Percentiles rank a stretch among this genome's conserved stretches.
Conservation (phyloP, 2,329 filamentous ascomycete genomes). For the Aspergillus terreus region DNA sequence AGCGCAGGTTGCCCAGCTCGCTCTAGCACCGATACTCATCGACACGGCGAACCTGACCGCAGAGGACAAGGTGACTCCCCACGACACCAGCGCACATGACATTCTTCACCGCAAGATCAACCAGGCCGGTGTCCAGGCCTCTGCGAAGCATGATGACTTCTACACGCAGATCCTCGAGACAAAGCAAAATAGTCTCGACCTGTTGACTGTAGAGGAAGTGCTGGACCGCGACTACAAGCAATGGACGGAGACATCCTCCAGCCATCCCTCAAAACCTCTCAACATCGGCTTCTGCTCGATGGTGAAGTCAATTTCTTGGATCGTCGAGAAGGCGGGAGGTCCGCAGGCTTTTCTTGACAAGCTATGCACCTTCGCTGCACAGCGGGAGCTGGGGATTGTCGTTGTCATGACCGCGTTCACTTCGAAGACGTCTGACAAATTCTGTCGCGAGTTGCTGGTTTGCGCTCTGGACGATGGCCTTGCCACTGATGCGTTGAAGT, state of each 20-base stretch:
- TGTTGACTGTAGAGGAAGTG: constrained; percentile 53
- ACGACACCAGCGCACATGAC: constrained; percentile 47
- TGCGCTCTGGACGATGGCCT: constrained; percentile 38
- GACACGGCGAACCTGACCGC: constrained; percentile 45
- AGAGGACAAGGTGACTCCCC: constrained; percentile 43
- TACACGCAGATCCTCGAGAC: constrained; percentile 51
- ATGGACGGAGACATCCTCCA: constrained; percentile 46
- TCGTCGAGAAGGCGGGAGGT: constrained; percentile 46
- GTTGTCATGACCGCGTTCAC: constrained; percentile 59
- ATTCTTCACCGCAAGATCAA: constrained; percentile 52
- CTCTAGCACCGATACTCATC: constrained; percentile 41
- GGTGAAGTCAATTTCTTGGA: constrained; percentile 54
- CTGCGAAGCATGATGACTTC: constrained; percentile 34
- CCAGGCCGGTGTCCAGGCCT: neutral
- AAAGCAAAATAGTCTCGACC: constrained; percentile 53
- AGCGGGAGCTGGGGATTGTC: constrained; percentile 49
- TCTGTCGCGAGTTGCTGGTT: constrained; percentile 53
- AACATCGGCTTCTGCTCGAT: constrained; percentile 58
- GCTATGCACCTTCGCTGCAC: constrained; percentile 44
- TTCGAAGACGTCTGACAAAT: constrained; percentile 32
- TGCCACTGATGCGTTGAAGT: constrained; percentile 40
- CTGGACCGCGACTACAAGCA: constrained; percentile 62
- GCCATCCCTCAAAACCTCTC: constrained; percentile 25
- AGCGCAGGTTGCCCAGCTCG: constrained; percentile 35
- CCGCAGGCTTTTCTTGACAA: constrained; percentile 36